Percentiles rank a stretch among this genome's conserved stretches.
These are phyloP conservation scores for Blumeria graminis DNA, from an alignment of 2,329 filamentous ascomycete genomes.

Conservation along the genomic window DNA sequence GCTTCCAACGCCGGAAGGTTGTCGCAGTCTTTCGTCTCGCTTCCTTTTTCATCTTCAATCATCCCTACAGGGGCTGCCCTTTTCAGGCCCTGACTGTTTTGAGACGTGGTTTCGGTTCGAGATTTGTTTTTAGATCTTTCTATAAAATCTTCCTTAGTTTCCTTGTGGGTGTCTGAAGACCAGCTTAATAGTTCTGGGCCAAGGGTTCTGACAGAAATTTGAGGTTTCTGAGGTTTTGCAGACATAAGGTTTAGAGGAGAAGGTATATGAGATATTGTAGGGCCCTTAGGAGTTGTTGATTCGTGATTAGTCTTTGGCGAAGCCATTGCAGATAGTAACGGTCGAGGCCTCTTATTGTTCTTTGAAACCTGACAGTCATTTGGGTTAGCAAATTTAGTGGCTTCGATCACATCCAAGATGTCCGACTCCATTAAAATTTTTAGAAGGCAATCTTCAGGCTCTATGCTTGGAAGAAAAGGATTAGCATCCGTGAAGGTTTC, in stretches of 20 bases:
- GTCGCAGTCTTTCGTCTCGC: conserved; percentile 8
- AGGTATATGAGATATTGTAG: not conserved
- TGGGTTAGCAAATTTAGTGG: not conserved
- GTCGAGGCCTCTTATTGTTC: not conserved
- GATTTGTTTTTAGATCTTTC: not conserved
- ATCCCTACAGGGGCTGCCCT: not conserved
- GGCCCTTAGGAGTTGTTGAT: not conserved
- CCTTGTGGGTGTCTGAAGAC: not conserved
- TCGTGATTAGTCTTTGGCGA: not conserved
- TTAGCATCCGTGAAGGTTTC: conserved; percentile 6
- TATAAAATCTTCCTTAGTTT: too few species aligned
- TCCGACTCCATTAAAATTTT: conserved; percentile 6
- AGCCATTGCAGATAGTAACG: not conserved
- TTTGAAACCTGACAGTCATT: conserved; percentile 6
- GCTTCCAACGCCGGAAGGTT: conserved; percentile 8
- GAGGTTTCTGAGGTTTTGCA: not conserved
- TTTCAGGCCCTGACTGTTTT: not conserved
- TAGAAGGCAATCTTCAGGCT: conserved; percentile 5
- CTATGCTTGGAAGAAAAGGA: conserved; percentile 5
- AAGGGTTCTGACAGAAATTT: not conserved
- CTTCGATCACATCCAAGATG: conserved; percentile 4
- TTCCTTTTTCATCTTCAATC: conserved; percentile 5
- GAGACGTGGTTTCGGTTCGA: not conserved
- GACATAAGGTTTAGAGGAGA: not conserved
- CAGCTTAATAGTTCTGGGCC: not conserved